Base-by-base conservation (phyloP, 2,329 filamentous ascomycete species). In the Colletotrichum gigasporum region DNA sequence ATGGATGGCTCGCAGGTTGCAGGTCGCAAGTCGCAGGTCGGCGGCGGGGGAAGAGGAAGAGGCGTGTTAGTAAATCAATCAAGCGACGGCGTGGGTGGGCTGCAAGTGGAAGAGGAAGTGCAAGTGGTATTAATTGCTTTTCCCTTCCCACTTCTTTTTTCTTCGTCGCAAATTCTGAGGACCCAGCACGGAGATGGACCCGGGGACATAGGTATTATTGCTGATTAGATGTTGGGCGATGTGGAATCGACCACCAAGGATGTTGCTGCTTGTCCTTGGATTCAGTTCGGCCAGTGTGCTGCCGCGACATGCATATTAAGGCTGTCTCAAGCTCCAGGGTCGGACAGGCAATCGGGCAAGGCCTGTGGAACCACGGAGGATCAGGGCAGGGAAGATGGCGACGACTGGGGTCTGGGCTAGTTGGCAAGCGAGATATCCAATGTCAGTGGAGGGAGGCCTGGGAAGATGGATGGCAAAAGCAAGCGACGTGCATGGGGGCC, bases 351-450 rank as follows among this genome's bases (percentile, higher is more conserved):
- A 54, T 54, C 34, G 61, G 48, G 28, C 56, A 54, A 42, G 56
- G 61, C 41, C 56, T 61, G 61, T 64, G 61, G 61, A 42, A 50
- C 48, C 55, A 60, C 41, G 30, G 61, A 64, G 56, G 56, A 64
- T 64, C 56, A 64, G 56, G 61, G 56, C 61, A 64, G 56, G 61
- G 61, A 64, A 64, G 61, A 61, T 64, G 61, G 50, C 61, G 61
- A 61, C 61, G 61, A 61, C 61, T 61, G 56, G 56, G 48, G 61
- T 50, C 42, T 24, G 50, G 61, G 61, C 61, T 61, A 61, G 61
- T 54, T 61, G 55, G 42, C 61, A 64, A 64, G 61, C 61, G 61
- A 64, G 61, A 64, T 64, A 61, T 54, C 56, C 56, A 64, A 64
- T 64, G 61, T 64, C 47, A 64, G 61, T 50, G 48, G 61, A 55